Conservation (phyloP, 768 basidiomycete genomes). For the Mycena filopes region DNA sequence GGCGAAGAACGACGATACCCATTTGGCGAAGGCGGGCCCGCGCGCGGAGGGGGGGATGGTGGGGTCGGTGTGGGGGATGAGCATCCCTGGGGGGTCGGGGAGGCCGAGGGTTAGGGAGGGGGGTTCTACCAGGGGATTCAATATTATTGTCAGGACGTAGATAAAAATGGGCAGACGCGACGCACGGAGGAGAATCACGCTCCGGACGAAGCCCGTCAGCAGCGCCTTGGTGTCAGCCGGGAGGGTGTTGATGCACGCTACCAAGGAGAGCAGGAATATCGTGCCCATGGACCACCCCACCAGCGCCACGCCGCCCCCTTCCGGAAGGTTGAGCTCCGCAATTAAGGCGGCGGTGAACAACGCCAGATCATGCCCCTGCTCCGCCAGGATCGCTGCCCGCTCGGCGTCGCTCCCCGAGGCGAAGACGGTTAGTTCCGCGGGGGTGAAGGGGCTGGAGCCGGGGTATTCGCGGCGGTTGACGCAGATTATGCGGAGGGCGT, state of each 20-base stretch:
- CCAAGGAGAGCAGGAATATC: slow-evolving; percentile 36
- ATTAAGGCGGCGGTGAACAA: slow-evolving; percentile 42
- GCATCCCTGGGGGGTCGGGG: slow-evolving; percentile 24
- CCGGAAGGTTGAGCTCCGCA: slow-evolving; percentile 29
- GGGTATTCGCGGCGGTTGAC: slow-evolving; percentile 50
- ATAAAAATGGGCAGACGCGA: background rate
- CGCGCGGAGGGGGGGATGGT: slow-evolving; percentile 32
- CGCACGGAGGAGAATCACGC: slow-evolving; percentile 36
- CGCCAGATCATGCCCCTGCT: slow-evolving; percentile 43
- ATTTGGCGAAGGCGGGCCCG: slow-evolving; percentile 33
- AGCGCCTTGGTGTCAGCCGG: slow-evolving; percentile 29
- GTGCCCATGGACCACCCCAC: slow-evolving; percentile 46
- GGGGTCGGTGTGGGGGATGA: slow-evolving; percentile 40
- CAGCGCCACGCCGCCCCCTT: slow-evolving; percentile 36
- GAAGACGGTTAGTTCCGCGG: slow-evolving; percentile 37
- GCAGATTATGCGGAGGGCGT: slow-evolving; percentile 39
- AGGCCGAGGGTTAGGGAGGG: slow-evolving; percentile 37
- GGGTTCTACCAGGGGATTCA: slow-evolving; percentile 29
- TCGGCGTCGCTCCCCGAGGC: slow-evolving; percentile 31
- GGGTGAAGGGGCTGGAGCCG: slow-evolving; percentile 43
- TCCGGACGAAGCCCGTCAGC: slow-evolving; percentile 36
- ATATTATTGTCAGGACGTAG: background rate
- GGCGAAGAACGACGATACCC: slow-evolving; percentile 35
- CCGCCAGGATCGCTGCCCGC: slow-evolving; percentile 32
- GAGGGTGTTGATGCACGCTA: slow-evolving; percentile 35